Evolutionary conservation across 129 eudicot genomes (phyloP).

Genomic region (Saussurea involucrata): DNA sequence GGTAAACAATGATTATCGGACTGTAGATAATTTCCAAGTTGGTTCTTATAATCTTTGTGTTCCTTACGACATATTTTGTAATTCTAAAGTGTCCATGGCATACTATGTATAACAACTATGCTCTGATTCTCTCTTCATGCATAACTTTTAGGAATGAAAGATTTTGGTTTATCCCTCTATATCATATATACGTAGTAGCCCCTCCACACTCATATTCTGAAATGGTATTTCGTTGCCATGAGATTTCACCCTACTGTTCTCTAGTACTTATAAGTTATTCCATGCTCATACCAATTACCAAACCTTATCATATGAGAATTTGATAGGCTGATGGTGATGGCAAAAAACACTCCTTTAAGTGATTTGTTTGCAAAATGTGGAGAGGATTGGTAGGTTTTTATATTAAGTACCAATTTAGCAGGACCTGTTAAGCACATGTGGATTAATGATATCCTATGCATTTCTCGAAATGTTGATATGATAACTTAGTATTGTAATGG

Average conservation of each 20-base stretch:
- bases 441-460: not conserved
- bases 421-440: not conserved
- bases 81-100: not conserved
- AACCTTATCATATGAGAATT: not conserved
- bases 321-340: not conserved
- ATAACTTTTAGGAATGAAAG: not conserved
- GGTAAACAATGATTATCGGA: slow-evolving; percentile 9
- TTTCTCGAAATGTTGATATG: not conserved
- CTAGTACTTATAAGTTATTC: not conserved
- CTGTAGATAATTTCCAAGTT: slow-evolving; percentile 12
- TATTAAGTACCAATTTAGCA: not conserved
- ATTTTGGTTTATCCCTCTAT: not conserved
- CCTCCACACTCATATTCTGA: not conserved
- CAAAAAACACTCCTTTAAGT: not conserved
- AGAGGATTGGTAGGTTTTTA: slow-evolving; percentile 12
- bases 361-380: slow-evolving; percentile 11
- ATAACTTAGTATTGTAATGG: not conserved
- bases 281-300: not conserved
- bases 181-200: not conserved
- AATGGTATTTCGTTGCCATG: slow-evolving; percentile 1
- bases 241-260: not conserved
- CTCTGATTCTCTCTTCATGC: not conserved
- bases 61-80: not conserved
- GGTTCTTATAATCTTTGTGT: slow-evolving; percentile 7
- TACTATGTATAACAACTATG: not conserved